Conservation (phyloP, 441 rosid species). For the Adansonia rubrostipa region DNA sequence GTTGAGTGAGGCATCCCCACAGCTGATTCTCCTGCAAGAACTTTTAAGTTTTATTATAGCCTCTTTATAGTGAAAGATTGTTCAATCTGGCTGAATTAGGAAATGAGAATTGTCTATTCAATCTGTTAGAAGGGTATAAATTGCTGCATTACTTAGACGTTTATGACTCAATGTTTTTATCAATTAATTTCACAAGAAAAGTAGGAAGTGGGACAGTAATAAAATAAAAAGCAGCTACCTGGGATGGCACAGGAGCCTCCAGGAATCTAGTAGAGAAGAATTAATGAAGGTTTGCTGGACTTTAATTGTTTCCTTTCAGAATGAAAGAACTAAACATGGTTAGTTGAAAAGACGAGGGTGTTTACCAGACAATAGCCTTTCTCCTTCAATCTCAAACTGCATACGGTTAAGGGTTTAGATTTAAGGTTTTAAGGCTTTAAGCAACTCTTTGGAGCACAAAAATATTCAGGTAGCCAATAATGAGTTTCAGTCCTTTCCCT, state of each 20-base stretch:
- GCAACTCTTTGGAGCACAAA: neutral
- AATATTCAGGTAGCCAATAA: too few species aligned
- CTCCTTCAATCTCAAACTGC: neutral
- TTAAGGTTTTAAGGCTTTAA: neutral
- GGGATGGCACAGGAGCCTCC: neutral
- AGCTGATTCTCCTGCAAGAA: neutral
- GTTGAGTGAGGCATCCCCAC: neutral
- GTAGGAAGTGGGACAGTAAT: neutral
- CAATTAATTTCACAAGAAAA: slow-evolving; percentile 1
- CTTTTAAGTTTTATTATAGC: neutral
- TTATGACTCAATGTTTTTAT: neutral
- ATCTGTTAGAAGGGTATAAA: neutral
- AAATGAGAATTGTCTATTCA: neutral
- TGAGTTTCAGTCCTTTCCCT: neutral
- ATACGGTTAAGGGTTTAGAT: neutral
- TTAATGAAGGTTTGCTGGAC: neutral
- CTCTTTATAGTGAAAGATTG: neutral
- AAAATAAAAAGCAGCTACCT: neutral
- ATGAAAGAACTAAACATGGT: neutral
- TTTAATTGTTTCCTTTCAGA: neutral
- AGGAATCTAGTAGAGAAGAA: neutral
- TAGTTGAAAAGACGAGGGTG: neutral
- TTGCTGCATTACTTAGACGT: neutral
- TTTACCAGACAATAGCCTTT: neutral
- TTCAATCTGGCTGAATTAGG: neutral